Evolutionary conservation across 805 yeast genomes (phyloP).

Genomic region (Yarrowia sp.): DNA sequence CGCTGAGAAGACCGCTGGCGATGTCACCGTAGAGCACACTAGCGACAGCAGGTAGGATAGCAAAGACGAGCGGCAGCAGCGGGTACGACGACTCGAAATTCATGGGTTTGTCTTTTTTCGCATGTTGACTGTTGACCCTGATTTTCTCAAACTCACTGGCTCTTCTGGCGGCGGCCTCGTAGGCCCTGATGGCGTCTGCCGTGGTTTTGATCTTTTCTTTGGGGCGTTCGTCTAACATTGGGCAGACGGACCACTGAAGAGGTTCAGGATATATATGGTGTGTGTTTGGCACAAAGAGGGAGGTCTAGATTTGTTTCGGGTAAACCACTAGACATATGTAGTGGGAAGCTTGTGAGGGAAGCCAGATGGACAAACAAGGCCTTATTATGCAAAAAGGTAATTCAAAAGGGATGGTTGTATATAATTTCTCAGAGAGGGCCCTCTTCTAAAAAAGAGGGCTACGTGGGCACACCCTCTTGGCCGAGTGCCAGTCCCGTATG

Average conservation of each 20-base stretch:
- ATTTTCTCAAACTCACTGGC: conserved; percentile 30
- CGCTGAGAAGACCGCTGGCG: conserved; percentile 43
- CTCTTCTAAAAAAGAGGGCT: neutral
- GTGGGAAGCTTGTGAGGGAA: conserved; percentile 26
- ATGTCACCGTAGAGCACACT: conserved; percentile 41
- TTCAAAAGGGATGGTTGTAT: conserved; percentile 13
- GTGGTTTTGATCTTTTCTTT: conserved; percentile 30
- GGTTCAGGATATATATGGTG: conserved; percentile 25
- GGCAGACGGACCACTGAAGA: conserved; percentile 19
- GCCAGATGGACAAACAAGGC: conserved; percentile 26
- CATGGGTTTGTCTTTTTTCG: conserved; percentile 22
- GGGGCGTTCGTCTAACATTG: conserved; percentile 34
- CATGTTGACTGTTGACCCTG: conserved; percentile 24
- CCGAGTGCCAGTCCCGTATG: neutral
- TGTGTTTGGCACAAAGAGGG: conserved; percentile 32
- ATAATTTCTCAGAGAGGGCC: neutral
- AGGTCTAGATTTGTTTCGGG: conserved; percentile 34
- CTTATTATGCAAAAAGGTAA: conserved; percentile 8
- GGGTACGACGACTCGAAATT: conserved; percentile 27
- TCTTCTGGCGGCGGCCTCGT: conserved; percentile 36
- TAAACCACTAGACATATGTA: conserved; percentile 35
- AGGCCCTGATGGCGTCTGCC: conserved; percentile 32
- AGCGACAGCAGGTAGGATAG: conserved; percentile 44
- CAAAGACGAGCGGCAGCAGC: conserved; percentile 40
- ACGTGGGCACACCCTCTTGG: neutral